Conservation (phyloP, 2,329 filamentous ascomycete species). For the Hypomyces perniciosus region DNA sequence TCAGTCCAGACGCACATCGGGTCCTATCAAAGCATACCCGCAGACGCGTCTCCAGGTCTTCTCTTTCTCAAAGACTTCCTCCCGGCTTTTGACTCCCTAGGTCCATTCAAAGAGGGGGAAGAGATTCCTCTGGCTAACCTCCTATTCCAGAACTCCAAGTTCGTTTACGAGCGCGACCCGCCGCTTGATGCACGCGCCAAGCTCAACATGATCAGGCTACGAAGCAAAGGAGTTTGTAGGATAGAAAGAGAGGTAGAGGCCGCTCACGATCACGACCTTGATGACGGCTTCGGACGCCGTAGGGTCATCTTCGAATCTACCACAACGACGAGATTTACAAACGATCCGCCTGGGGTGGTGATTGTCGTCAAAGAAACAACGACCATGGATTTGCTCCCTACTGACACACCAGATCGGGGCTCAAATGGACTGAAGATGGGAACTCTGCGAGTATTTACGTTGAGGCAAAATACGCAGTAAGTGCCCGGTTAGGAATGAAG, state of each 20-base stretch:
- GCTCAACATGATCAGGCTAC: constrained; percentile 4
- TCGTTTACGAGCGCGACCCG: constrained; percentile 11
- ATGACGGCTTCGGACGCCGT: not conserved
- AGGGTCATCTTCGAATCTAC: not conserved
- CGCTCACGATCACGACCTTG: constrained; percentile 16
- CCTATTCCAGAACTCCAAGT: constrained; percentile 12
- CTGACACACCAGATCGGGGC: not conserved
- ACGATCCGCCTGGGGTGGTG: not conserved
- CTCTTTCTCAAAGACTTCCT: constrained; percentile 13
- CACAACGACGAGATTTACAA: not conserved
- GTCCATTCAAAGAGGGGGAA: constrained; percentile 1
- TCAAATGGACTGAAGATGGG: not conserved
- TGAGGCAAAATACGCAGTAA: no score
- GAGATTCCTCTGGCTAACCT: not conserved
- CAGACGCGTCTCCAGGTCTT: constrained; percentile 10
- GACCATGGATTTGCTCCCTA: not conserved
- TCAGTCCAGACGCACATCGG: no score
- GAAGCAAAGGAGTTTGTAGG: not conserved
- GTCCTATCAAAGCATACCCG: no score
- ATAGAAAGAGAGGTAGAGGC: not conserved
- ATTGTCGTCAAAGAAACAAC: not conserved
- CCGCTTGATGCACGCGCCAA: constrained; percentile 6
- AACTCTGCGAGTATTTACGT: no score
- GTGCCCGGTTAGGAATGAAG: no score
- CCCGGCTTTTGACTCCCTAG: constrained; percentile 14